A percentile compares a stretch with the other conserved stretches of the same genome.
Conservation (phyloP, 495 filamentous ascomycete genomes). For the Neurospora terricola region DNA sequence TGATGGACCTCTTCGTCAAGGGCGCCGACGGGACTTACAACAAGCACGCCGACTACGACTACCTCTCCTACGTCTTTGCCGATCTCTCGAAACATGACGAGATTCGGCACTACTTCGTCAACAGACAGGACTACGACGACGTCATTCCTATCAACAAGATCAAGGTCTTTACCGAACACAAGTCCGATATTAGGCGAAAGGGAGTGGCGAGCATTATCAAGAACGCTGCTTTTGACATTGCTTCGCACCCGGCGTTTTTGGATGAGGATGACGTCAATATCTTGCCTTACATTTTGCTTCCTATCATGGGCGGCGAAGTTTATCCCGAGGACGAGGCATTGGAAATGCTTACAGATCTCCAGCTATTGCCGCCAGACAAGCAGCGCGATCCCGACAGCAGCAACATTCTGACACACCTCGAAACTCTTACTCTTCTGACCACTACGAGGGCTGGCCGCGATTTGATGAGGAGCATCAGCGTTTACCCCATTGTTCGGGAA, state of each 20-base stretch:
- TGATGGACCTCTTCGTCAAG: slow-evolving; percentile 93
- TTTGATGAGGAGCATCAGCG: slow-evolving; percentile 59
- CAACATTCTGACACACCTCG: slow-evolving; percentile 77
- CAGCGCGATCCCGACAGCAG: slow-evolving; percentile 61
- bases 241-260: slow-evolving; percentile 60
- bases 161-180: slow-evolving; percentile 84
- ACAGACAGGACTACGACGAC: slow-evolving; percentile 60
- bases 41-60: slow-evolving; percentile 79
- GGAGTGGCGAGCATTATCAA: slow-evolving; percentile 91
- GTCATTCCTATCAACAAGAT: slow-evolving; percentile 82
- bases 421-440: slow-evolving; percentile 74
- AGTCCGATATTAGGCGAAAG: slow-evolving; percentile 65
- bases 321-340: slow-evolving; percentile 67
- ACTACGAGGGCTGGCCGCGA: slow-evolving; percentile 69
- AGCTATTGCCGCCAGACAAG: slow-evolving; percentile 82
- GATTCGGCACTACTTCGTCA: slow-evolving; percentile 67
- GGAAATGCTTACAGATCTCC: slow-evolving; percentile 75
- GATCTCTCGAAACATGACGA: slow-evolving; percentile 73
- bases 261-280: slow-evolving; percentile 62
- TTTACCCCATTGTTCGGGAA: slow-evolving; percentile 84
- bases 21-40: slow-evolving; percentile 75
- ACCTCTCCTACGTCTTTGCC: slow-evolving; percentile 86
- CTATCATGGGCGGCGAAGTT: slow-evolving; percentile 48
- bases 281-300: slow-evolving; percentile 75
- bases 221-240: slow-evolving; percentile 65